Percentiles rank a stretch among this genome's conserved stretches.
Evolutionary conservation across 345 rosid genomes (phyloP).

Genomic region (Arabis alpina): DNA sequence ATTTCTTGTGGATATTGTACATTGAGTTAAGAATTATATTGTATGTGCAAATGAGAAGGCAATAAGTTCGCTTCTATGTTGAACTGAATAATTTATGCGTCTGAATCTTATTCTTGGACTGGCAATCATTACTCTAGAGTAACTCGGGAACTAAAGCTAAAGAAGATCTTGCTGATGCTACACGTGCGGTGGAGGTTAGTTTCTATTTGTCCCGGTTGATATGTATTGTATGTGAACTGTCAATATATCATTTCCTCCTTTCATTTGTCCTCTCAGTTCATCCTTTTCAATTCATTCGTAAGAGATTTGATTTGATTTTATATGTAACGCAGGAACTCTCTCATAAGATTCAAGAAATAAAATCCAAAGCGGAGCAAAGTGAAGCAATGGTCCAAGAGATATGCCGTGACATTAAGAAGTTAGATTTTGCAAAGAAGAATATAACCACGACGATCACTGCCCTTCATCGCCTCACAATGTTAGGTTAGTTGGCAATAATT

Average conservation of each 20-base stretch:
- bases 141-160: constrained; percentile 96
- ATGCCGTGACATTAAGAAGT: constrained; percentile 97
- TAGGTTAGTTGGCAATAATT: constrained; percentile 61
- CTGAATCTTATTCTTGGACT: not conserved
- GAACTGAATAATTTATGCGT: constrained; percentile 6
- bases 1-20: constrained; percentile 22
- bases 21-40: constrained; percentile 14
- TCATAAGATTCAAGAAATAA: constrained; percentile 92
- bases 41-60: not conserved
- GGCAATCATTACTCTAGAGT: constrained; percentile 59
- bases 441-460: constrained; percentile 98
- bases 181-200: constrained; percentile 91
- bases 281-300: too few species aligned
- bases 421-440: constrained; percentile 99
- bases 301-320: too few species aligned
- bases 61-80: not conserved
- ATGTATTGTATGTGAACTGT: not conserved
- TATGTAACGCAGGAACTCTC: constrained; percentile 68
- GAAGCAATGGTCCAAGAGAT: constrained; percentile 99
- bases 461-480: constrained; percentile 98
- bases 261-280: too few species aligned
- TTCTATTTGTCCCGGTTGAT: constrained; percentile 25
- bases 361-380: constrained; percentile 98
- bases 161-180: constrained; percentile 99
- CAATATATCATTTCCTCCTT: constrained; percentile 1